These are phyloP conservation scores for Pelargonium citronellum DNA, from an alignment of 441 rosid species.

Conservation along the genomic window DNA sequence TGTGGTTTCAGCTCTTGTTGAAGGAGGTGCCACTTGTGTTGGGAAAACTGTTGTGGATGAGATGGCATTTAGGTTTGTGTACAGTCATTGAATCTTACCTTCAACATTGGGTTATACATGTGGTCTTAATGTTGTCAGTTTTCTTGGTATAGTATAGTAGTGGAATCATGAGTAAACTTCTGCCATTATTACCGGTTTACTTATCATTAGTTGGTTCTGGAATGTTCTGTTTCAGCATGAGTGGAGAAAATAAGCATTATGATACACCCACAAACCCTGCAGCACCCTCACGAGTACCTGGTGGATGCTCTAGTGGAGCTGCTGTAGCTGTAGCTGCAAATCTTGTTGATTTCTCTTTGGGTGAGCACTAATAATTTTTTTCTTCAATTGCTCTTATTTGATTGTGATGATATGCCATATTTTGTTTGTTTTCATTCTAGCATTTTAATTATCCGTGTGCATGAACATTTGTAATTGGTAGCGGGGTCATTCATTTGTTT, in stretches of 20 bases:
- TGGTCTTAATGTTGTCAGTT: conserved; percentile 5
- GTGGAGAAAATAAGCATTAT: conserved; percentile 58
- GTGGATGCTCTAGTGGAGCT: conserved; percentile 73
- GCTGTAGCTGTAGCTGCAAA: conserved; percentile 62
- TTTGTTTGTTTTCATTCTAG: background rate
- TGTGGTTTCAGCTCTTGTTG: conserved; percentile 67
- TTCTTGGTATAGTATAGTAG: background rate
- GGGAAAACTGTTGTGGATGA: conserved; percentile 93
- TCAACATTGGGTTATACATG: background rate
- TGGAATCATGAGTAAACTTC: background rate
- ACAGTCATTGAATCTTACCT: background rate
- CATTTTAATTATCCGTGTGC: too few species aligned
- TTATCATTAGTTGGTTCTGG: conserved; percentile 17
- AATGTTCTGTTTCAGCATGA: conserved; percentile 43
- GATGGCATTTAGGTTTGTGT: conserved; percentile 60
- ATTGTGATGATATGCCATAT: too few species aligned
- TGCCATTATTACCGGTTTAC: background rate
- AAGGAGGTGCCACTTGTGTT: conserved; percentile 92
- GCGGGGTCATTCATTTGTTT: too few species aligned
- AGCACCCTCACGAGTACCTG: conserved; percentile 47
- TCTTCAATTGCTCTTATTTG: background rate
- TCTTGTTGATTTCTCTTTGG: conserved; percentile 60
- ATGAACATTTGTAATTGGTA: too few species aligned
- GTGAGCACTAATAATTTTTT: conserved; percentile 23
- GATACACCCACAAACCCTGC: conserved; percentile 63